These are phyloP conservation scores for Xylariomycetidae sp. DNA, from an alignment of 2,329 filamentous ascomycete species.

Conservation along the genomic window DNA sequence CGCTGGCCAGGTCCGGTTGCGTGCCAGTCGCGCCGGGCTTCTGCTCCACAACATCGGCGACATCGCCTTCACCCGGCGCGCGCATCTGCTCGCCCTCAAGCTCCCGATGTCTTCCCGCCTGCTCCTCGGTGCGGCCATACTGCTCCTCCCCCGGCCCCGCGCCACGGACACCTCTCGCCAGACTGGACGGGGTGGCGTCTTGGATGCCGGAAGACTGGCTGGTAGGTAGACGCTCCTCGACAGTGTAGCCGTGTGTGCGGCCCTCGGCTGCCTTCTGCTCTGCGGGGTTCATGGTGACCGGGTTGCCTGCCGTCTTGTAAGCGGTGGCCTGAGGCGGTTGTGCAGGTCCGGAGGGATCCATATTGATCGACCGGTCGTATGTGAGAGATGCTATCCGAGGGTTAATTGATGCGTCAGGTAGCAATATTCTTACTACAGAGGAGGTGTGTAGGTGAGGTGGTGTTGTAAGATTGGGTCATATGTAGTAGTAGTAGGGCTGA, in stretches of 20 bases:
- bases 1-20: slow-evolving; percentile 25
- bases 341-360: slow-evolving; percentile 22
- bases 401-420: background rate
- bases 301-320: slow-evolving; percentile 22
- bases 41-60: slow-evolving; percentile 18
- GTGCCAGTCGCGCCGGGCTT: slow-evolving; percentile 22
- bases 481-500: no score
- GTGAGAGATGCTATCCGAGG: background rate
- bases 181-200: slow-evolving; percentile 20
- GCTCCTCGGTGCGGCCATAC: slow-evolving; percentile 14
- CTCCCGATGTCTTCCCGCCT: slow-evolving; percentile 16
- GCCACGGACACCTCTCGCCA: slow-evolving; percentile 20
- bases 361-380: slow-evolving; percentile 5
- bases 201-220: slow-evolving; percentile 8
- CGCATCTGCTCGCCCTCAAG: slow-evolving; percentile 26
- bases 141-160: slow-evolving; percentile 19
- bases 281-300: slow-evolving; percentile 17
- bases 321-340: slow-evolving; percentile 20
- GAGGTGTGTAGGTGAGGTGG: no score
- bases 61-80: slow-evolving; percentile 21
- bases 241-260: slow-evolving; percentile 4
- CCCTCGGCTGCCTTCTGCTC: slow-evolving; percentile 17
- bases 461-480: no score
- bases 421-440: no score
- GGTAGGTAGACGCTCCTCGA: slow-evolving; percentile 16